These are phyloP conservation scores for Sutorius eximius DNA, from an alignment of 1,284 basidiomycete species.

Conservation along the genomic window DNA sequence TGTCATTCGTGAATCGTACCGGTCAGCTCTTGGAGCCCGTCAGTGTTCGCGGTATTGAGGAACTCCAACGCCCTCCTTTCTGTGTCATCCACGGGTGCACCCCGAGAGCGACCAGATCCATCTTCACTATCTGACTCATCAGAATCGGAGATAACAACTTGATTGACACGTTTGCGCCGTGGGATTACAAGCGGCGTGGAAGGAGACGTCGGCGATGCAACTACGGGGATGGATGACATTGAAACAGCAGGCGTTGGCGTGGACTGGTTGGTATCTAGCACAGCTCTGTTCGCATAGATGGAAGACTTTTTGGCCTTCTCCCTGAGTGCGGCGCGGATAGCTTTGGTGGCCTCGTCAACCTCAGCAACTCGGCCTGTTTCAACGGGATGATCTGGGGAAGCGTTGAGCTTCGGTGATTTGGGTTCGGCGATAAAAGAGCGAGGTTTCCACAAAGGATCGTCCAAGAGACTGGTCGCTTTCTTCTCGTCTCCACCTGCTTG, in stretches of 20 bases:
- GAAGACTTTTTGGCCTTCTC: conserved; percentile 75
- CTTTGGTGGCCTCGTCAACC: conserved; percentile 65
- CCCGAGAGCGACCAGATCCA: conserved; percentile 28
- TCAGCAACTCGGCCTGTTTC: conserved; percentile 66
- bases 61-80: conserved; percentile 70
- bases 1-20: conserved; percentile 50
- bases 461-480: conserved; percentile 56
- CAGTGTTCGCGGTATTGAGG: conserved; percentile 77
- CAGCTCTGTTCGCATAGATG: conserved; percentile 68
- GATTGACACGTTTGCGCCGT: conserved; percentile 53
- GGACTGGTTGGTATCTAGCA: conserved; percentile 43
- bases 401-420: conserved; percentile 19
- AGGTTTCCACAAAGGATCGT: conserved; percentile 56
- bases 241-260: conserved; percentile 20
- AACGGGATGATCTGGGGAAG: conserved; percentile 31
- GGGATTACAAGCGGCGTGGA: conserved; percentile 43
- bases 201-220: conserved; percentile 43
- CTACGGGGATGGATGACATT: conserved; percentile 23
- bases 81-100: conserved; percentile 19
- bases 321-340: conserved; percentile 57
- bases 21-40: conserved; percentile 85
- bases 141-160: conserved; percentile 66
- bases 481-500: conserved; percentile 58
- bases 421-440: conserved; percentile 17
- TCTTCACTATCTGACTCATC: conserved; percentile 51